Evolutionary conservation across 2,329 filamentous ascomycete genomes (phyloP), one percentile per base, ranked within the genome.

Genomic region (Seiridium unicorne): DNA sequence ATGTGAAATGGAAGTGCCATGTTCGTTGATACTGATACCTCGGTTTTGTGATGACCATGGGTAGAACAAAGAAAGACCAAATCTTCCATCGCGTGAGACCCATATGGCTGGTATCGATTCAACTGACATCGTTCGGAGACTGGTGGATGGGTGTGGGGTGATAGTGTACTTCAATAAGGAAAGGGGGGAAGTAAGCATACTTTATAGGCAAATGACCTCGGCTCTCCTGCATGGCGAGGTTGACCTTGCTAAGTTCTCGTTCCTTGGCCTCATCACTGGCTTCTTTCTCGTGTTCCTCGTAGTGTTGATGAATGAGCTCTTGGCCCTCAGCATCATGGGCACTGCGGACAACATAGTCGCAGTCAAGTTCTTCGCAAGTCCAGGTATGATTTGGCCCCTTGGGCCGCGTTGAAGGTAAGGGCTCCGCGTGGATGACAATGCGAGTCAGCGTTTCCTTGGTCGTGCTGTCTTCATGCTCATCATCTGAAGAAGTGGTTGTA

Each of bases 351-450:
- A 87, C 79, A 65, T 87, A 87, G 44, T 76, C 76, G 67, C 89
- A 92, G 32, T 82, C 86, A 9, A 86, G 83, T 62, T 89, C 80
- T 4, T 82, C 81, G 67, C 89, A 92, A 1, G 76, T 77, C 89
- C 89, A 92, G 0, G 85, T 86, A 57, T 88, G 83, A 61, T 86
- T 80, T 0, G 85, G 83, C 0, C 84, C 87, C 40, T 79, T 77
- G 0, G 84, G 79, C 3, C 71, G 73, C 6, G 76, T 74, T 3
- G 81, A 79, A 0, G 82, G 83, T 9, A 84, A 66, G 53, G 73
- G 78, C 58, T 85, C 81, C 4, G 81, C 76, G 34, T 77, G 77
- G 8, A 85, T 74, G 10, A 82, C 76, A 13, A 86, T 34, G 51
- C 61, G 44, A 51, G 68, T 51, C 60, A 66, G 40, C 42, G 62